A percentile compares a stretch with the other conserved stretches of the same genome.
Conservation (phyloP, 2,329 filamentous ascomycete genomes). For the Fusarium globosum region DNA sequence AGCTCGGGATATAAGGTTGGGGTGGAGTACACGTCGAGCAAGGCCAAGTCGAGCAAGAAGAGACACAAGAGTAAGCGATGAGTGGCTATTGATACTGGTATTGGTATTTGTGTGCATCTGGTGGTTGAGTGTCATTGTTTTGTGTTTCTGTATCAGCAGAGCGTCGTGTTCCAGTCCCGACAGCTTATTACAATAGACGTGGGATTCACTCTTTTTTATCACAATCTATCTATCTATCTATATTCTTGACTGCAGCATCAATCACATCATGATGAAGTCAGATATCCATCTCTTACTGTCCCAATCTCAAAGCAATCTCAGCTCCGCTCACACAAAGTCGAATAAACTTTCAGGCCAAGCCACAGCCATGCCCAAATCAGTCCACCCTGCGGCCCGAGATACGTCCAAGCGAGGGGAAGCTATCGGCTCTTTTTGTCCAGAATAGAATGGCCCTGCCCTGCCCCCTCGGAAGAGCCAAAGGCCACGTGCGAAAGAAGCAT, state of each 20-base stretch:
- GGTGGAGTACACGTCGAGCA: constrained; percentile 46
- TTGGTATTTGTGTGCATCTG: neutral
- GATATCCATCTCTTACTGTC: neutral
- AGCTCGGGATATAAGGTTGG: constrained; percentile 45
- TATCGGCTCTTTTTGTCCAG: neutral
- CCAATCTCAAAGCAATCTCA: neutral
- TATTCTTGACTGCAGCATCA: neutral
- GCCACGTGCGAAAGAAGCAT: constrained; percentile 30
- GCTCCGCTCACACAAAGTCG: constrained; percentile 1
- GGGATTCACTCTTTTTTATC: neutral
- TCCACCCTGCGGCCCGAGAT: constrained; percentile 29
- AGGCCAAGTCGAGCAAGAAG: constrained; percentile 45
- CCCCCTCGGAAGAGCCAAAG: neutral
- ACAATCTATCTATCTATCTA: neutral
- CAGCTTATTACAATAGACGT: neutral
- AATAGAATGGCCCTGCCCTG: neutral
- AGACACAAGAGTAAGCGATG: constrained; percentile 42
- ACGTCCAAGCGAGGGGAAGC: constrained; percentile 18
- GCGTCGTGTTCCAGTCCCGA: neutral
- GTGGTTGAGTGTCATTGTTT: neutral
- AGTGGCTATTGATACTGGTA: no score
- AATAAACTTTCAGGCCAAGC: constrained; percentile 26
- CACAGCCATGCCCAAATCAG: constrained; percentile 18
- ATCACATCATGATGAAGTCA: neutral
- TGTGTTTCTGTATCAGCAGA: neutral